These are phyloP conservation scores for Salix dunnii DNA, from an alignment of 345 rosid species.

Conservation along the genomic window DNA sequence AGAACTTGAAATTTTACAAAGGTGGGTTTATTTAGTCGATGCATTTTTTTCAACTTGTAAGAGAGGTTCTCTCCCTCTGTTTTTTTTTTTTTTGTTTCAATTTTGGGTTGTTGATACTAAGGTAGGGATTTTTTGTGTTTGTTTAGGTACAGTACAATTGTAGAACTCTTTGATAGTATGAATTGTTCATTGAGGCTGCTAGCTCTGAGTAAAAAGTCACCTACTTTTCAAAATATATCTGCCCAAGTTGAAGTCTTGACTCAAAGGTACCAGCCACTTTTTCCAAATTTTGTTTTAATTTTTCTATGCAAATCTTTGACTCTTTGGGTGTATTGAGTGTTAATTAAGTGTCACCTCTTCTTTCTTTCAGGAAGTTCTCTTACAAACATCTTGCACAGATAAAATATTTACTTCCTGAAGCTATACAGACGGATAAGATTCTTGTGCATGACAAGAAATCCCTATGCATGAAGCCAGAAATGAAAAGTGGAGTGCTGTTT, in stretches of 20 bases:
- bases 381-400: conserved; percentile 43
- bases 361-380: conserved; percentile 33
- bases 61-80: neutral
- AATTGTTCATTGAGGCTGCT: conserved; percentile 48
- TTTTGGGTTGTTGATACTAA: neutral
- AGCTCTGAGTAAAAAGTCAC: conserved; percentile 28
- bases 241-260: conserved; percentile 41
- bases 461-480: conserved; percentile 41
- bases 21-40: conserved; percentile 15
- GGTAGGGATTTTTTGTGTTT: neutral
- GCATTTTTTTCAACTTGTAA: neutral
- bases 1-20: conserved; percentile 18
- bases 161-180: conserved; percentile 39
- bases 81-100: neutral
- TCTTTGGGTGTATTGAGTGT: neutral
- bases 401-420: conserved; percentile 48
- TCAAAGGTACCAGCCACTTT: conserved; percentile 20
- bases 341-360: neutral
- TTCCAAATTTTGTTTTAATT: neutral
- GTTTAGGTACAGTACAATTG: conserved; percentile 29
- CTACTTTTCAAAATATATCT: conserved; percentile 41
- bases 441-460: conserved; percentile 45
- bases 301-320: neutral
- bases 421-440: conserved; percentile 37
- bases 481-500: conserved; percentile 36